phyloP scores from a whole-genome alignment of 148 eudicot genomes.

The Camellia granthamiana region DNA sequence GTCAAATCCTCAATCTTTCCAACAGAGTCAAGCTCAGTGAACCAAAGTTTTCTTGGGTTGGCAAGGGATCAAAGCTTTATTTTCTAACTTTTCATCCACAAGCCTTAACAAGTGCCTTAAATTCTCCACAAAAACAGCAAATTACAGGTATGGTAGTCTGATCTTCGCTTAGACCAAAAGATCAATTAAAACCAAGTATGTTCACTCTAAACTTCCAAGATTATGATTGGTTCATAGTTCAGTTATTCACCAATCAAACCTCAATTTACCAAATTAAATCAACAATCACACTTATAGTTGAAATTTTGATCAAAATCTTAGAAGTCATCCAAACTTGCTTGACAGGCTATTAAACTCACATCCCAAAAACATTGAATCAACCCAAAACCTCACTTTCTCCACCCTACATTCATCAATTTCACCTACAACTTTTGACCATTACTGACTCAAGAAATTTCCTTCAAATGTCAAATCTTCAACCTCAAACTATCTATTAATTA shows the following conservation, averaged over 20 bases:
- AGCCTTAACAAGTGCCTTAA: constrained; percentile 18
- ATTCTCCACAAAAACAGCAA: constrained; percentile 15
- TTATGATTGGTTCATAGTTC: not conserved
- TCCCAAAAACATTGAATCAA: not conserved
- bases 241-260: not conserved
- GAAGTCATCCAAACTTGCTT: constrained; percentile 1
- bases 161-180: not conserved
- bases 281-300: constrained; percentile 16
- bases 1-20: constrained; percentile 32
- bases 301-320: constrained; percentile 5
- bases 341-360: not conserved
- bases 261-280: not conserved
- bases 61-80: constrained; percentile 39
- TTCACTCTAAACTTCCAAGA: not conserved
- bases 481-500: not conserved
- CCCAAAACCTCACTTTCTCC: not conserved
- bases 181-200: not conserved
- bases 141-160: not conserved
- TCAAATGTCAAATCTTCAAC: not conserved
- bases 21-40: constrained; percentile 29
- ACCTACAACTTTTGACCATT: not conserved
- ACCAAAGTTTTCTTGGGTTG: constrained; percentile 24
- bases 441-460: not conserved
- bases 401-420: not conserved
- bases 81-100: constrained; percentile 26